These are phyloP conservation scores for Gliomastix tumulicola DNA, from an alignment of 2,329 filamentous ascomycete species.

Conservation along the genomic window DNA sequence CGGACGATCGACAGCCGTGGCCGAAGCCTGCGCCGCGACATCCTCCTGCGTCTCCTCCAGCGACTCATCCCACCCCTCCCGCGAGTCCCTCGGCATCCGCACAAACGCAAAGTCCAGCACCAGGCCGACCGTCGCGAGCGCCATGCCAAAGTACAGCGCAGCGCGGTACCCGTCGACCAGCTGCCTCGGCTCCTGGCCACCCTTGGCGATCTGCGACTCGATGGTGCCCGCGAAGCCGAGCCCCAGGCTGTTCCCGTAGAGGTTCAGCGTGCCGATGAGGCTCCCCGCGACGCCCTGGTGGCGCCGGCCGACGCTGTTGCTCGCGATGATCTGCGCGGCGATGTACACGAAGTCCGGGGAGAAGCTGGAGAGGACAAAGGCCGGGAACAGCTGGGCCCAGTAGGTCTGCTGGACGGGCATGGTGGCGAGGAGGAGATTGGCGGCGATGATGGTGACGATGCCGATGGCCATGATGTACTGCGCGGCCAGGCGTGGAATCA, in stretches of 20 bases:
- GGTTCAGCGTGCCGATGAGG: conserved; percentile 32
- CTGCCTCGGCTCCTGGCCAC: conserved; percentile 5
- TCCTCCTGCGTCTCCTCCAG: not conserved
- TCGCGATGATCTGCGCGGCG: conserved; percentile 44
- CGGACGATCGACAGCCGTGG: not conserved
- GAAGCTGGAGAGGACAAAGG: conserved; percentile 19
- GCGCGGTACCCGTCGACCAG: conserved; percentile 23
- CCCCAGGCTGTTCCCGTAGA: conserved; percentile 21
- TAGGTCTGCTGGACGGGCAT: conserved; percentile 35
- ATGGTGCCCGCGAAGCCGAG: conserved; percentile 24
- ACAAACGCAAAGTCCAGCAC: conserved; percentile 27
- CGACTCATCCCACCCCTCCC: conserved; percentile 20
- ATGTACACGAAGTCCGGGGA: conserved; percentile 43
- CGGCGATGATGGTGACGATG: conserved; percentile 13
- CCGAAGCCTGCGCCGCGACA: not conserved
- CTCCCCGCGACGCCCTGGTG: conserved; percentile 44
- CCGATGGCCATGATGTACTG: conserved; percentile 41
- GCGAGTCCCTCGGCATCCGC: conserved; percentile 30
- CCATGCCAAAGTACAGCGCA: conserved; percentile 32
- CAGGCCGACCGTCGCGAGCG: conserved; percentile 21
- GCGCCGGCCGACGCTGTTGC: conserved; percentile 36
- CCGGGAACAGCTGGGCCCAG: conserved; percentile 31
- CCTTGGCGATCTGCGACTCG: conserved; percentile 15
- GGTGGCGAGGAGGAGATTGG: conserved; percentile 21
- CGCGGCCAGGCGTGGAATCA: conserved; percentile 36